Evolutionary conservation across 495 filamentous ascomycete species (phyloP), one percentile per base, ranked within the genome.

Genomic region (Penicillium angulare): DNA sequence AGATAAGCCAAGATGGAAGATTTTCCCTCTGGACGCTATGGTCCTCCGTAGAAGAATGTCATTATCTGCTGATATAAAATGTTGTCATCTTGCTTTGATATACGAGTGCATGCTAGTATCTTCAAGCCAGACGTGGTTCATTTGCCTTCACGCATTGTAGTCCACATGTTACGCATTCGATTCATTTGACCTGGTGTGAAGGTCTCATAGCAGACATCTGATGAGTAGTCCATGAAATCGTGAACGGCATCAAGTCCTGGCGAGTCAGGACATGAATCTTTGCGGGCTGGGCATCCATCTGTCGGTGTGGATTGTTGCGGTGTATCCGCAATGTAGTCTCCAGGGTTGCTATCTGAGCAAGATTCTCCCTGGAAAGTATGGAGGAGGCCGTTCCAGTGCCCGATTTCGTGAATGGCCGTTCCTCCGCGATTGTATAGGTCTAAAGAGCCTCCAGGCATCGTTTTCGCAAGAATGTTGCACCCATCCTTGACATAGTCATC

Each of bases 181-280:
- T 57, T 45, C 9, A 55, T 59, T 59, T 80, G 77, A 22, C 65
- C 68, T 0, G 64, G 52, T 0, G 74, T 76, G 35, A 80, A 80
- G 1, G 43, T 58, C 43, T 71, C 74, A 53, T 80, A 80, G 43
- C 78, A 81, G 15, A 66, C 77, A 64, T 81, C 78, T 29, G 69
- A 77, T 3, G 71, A 75, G 55, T 81, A 81, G 52, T 81, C 78
- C 78, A 81, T 81, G 47, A 74, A 83, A 49, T 82, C 77, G 27
- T 73, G 65, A 15, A 83, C 69, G 5, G 71, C 65, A 61, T 82
- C 80, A 24, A 67, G 10, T 0, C 76, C 76, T n/a, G 72, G 65
- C 1, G 45, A 56, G 46, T 64, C 56, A 1, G 74, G 72, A 53
- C 80, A 83, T 12, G 70, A 79, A 55, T 81, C 66, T 46, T 74